Evolutionary conservation across 2,329 filamentous ascomycete genomes (phyloP).

Genomic region (Purpureocillium lavendulum): DNA sequence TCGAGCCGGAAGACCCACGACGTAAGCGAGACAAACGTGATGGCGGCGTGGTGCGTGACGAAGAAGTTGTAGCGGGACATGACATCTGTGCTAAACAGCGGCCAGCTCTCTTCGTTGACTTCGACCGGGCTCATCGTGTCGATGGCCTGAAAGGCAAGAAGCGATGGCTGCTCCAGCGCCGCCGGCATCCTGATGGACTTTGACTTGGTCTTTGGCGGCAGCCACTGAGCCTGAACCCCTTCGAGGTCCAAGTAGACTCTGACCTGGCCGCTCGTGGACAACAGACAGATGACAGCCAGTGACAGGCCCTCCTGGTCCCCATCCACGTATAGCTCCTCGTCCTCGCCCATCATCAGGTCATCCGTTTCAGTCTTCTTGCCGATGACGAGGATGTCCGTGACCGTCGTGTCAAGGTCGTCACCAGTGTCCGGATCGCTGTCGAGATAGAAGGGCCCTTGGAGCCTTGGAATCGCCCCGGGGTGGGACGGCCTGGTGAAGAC

Average conservation of each 20-base stretch:
- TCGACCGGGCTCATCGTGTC: conserved; percentile 50
- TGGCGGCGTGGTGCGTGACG: conserved; percentile 51
- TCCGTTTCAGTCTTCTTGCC: conserved; percentile 53
- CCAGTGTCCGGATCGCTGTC: conserved; percentile 46
- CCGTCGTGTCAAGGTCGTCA: conserved; percentile 45
- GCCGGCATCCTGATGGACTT: conserved; percentile 31
- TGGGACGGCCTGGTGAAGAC: conserved; percentile 49
- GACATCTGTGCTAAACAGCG: conserved; percentile 52
- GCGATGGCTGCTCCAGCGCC: conserved; percentile 32
- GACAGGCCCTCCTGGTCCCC: conserved; percentile 52
- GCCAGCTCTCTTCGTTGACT: conserved; percentile 49
- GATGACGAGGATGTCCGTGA: conserved; percentile 56
- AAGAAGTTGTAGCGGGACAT: conserved; percentile 56
- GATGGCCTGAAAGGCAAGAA: conserved; percentile 55
- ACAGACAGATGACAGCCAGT: conserved; percentile 48
- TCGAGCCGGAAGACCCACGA: conserved; percentile 59
- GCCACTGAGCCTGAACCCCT: conserved; percentile 58
- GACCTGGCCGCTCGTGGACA: conserved; percentile 53
- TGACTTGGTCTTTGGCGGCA: conserved; percentile 47
- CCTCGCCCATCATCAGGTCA: conserved; percentile 55
- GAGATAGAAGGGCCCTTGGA: conserved; percentile 56
- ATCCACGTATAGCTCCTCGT: conserved; percentile 51
- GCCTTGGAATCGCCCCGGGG: conserved; percentile 48
- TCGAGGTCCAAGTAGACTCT: conserved; percentile 54
- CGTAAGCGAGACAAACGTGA: conserved; percentile 51